These are phyloP conservation scores for Tetracladium maxilliforme DNA, from an alignment of 2,329 filamentous ascomycete genomes.

Conservation along the genomic window DNA sequence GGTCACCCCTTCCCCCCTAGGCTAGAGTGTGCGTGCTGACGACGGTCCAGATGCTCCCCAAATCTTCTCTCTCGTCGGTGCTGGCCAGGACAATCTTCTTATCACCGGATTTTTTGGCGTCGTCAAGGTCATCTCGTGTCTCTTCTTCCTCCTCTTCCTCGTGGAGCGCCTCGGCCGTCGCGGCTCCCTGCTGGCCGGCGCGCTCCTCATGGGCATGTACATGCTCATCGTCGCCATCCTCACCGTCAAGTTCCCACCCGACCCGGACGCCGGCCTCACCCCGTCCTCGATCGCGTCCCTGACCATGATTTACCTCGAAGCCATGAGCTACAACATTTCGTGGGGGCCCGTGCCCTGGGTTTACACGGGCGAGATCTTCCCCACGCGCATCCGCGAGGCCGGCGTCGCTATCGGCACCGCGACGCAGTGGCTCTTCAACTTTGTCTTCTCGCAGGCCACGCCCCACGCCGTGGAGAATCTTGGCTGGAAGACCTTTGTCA, in stretches of 20 bases:
- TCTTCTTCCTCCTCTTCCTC: slow-evolving; percentile 26
- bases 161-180: slow-evolving; percentile 30
- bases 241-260: slow-evolving; percentile 25
- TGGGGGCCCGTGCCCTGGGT: slow-evolving; percentile 38
- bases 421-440: slow-evolving; percentile 21
- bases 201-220: slow-evolving; percentile 30
- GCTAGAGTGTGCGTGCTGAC: slow-evolving; percentile 2
- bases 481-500: slow-evolving; percentile 24
- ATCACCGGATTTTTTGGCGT: slow-evolving; percentile 37
- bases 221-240: slow-evolving; percentile 33
- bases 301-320: slow-evolving; percentile 33
- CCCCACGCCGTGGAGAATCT: slow-evolving; percentile 33
- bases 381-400: slow-evolving; percentile 18
- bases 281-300: slow-evolving; percentile 29
- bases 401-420: slow-evolving; percentile 8
- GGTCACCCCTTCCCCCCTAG: slow-evolving; percentile 4
- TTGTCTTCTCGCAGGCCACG: slow-evolving; percentile 30
- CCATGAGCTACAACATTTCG: slow-evolving; percentile 28
- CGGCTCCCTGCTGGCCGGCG: slow-evolving; percentile 26
- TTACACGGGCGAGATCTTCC: slow-evolving; percentile 35
- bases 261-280: slow-evolving; percentile 12
- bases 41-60: slow-evolving; percentile 34
- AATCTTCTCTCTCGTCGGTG: slow-evolving; percentile 32
- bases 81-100: slow-evolving; percentile 27
- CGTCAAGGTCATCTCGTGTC: slow-evolving; percentile 31